A percentile compares a stretch with the other conserved stretches of the same genome.
These are phyloP conservation scores for Whalleya microplaca DNA, from an alignment of 2,329 filamentous ascomycete species.

Conservation along the genomic window DNA sequence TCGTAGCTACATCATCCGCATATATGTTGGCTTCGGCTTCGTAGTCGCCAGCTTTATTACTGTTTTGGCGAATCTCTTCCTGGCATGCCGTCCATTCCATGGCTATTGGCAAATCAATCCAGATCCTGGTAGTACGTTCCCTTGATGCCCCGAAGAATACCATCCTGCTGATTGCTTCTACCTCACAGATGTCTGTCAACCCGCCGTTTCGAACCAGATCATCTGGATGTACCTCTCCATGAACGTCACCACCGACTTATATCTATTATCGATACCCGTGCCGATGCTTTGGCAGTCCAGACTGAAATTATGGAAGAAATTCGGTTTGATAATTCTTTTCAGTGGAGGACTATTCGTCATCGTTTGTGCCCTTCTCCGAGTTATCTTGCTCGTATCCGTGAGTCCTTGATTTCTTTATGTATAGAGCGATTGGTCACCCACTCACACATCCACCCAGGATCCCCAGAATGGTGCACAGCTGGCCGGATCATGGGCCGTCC, in stretches of 20 bases:
- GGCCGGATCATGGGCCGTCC: slow-evolving; percentile 47
- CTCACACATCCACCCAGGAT: slow-evolving; percentile 35
- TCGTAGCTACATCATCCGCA: slow-evolving; percentile 46
- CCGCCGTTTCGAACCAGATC: slow-evolving; percentile 50
- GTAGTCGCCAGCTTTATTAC: slow-evolving; percentile 50
- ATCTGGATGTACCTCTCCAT: slow-evolving; percentile 53
- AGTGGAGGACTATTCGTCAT: slow-evolving; percentile 46
- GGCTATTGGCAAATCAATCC: slow-evolving; percentile 60
- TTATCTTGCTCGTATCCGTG: slow-evolving; percentile 42
- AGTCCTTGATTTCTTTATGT: slow-evolving; percentile 9
- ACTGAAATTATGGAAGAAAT: slow-evolving; percentile 42
- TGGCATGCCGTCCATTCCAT: slow-evolving; percentile 50
- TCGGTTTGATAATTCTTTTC: slow-evolving; percentile 42
- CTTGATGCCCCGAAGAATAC: slow-evolving; percentile 9
- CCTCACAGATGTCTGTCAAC: slow-evolving; percentile 48
- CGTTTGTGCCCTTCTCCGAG: slow-evolving; percentile 43
- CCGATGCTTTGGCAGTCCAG: slow-evolving; percentile 51
- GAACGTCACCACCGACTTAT: slow-evolving; percentile 61
- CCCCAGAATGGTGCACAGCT: slow-evolving; percentile 45
- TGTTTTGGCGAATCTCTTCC: slow-evolving; percentile 49
- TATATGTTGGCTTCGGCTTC: slow-evolving; percentile 50
- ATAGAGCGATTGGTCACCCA: not conserved
- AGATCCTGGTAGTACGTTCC: slow-evolving; percentile 52
- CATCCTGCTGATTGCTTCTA: slow-evolving; percentile 14
- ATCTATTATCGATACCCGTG: slow-evolving; percentile 61